A percentile compares a stretch with the other conserved stretches of the same genome.
These are phyloP conservation scores for Candida rishiriensis DNA, from an alignment of 805 yeast species.

Conservation along the genomic window DNA sequence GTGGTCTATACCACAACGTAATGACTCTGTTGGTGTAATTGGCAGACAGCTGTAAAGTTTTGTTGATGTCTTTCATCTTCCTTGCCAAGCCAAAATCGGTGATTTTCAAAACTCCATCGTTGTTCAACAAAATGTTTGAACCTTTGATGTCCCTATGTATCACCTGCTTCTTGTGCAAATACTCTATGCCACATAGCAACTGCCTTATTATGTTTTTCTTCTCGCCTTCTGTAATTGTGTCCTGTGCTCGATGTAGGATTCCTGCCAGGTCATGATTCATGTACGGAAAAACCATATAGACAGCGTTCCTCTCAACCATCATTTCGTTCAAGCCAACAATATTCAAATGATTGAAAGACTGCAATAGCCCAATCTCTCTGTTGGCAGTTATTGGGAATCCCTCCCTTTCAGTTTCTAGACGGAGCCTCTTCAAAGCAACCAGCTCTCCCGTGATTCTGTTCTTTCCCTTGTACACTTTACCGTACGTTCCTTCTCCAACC, in stretches of 20 bases:
- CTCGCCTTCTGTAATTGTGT: conserved; percentile 57
- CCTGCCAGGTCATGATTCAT: conserved; percentile 94
- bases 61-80: conserved; percentile 54
- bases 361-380: conserved; percentile 83
- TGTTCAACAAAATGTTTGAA: conserved; percentile 66
- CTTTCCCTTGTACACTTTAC: conserved; percentile 86
- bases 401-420: conserved; percentile 85
- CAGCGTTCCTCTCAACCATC: conserved; percentile 73
- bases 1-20: conserved; percentile 97
- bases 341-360: conserved; percentile 75
- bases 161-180: conserved; percentile 62
- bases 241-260: conserved; percentile 68
- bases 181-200: conserved; percentile 61
- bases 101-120: conserved; percentile 58
- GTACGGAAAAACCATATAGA: conserved; percentile 90
- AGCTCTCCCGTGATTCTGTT: conserved; percentile 61
- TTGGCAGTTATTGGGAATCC: conserved; percentile 96
- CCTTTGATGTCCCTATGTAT: conserved; percentile 83
- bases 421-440: conserved; percentile 82
- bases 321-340: conserved; percentile 81
- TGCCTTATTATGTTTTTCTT: conserved; percentile 65
- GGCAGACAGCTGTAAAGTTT: conserved; percentile 44
- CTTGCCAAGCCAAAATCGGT: conserved; percentile 84
- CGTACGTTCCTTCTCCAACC: conserved; percentile 99
- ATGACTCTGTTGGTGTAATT: conserved; percentile 95